Conservation (phyloP, 495 filamentous ascomycete genomes). For the Glarea lozoyensis region DNA sequence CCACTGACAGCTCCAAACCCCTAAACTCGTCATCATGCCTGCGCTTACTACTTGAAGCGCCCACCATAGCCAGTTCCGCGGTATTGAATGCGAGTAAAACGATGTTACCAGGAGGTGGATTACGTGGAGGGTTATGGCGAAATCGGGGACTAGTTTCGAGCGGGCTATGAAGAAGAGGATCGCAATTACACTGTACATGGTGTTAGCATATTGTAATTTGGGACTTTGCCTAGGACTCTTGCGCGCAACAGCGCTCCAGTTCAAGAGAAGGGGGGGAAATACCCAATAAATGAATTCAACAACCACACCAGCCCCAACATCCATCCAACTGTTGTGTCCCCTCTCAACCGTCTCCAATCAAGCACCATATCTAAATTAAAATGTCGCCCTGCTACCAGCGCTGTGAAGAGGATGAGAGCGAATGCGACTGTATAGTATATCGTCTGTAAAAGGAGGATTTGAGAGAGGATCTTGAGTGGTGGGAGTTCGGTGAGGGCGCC, state of each 20-base stretch:
- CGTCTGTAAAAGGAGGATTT: conserved; percentile 78
- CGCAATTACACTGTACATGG: conserved; percentile 53
- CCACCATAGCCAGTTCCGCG: conserved; percentile 82
- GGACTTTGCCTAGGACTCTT: conserved; percentile 3
- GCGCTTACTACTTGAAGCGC: conserved; percentile 60
- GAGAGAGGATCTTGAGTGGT: conserved; percentile 74
- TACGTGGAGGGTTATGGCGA: conserved; percentile 81
- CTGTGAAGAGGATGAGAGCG: conserved; percentile 78
- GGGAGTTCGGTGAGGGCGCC: conserved; percentile 75
- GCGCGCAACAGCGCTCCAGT: conserved; percentile 3
- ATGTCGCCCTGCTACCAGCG: conserved; percentile 65
- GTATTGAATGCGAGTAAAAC: conserved; percentile 66
- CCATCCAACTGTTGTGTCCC: conserved; percentile 91
- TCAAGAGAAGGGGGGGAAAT: conserved; percentile 23
- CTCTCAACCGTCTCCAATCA: conserved; percentile 71
- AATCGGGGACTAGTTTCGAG: conserved; percentile 88
- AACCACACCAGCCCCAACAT: conserved; percentile 82
- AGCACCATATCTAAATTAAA: conserved; percentile 68
- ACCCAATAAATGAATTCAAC: conserved; percentile 70
- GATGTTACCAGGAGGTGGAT: conserved; percentile 72
- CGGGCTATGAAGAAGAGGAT: conserved; percentile 72
- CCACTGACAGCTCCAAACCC: conserved; percentile 86
- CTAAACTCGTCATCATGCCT: conserved; percentile 58
- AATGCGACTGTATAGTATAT: conserved; percentile 73
- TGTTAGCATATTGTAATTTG: conserved; percentile 14